Base-by-base conservation (phyloP, 2,329 filamentous ascomycete genomes). In the Falciphora oryzae region DNA sequence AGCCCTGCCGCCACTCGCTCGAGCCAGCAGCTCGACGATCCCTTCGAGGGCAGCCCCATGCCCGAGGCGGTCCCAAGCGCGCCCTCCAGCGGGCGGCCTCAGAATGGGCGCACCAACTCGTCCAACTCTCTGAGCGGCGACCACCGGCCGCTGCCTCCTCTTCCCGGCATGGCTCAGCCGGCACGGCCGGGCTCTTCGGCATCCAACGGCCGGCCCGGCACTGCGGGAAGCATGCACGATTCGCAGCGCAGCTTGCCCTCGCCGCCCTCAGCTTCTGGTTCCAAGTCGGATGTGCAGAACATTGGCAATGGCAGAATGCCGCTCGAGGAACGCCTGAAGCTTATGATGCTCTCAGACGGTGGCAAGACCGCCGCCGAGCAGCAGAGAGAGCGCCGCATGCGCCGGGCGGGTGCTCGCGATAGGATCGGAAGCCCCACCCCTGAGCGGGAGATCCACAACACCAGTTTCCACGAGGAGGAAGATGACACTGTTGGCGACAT, bases 281-380 rank as follows among this genome's bases (percentile, higher is more conserved):
- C 85, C 71, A 96, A 93, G 75, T 83, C 88, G 4, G 93, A 97
- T 66, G 87, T 93, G 38, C 85, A 91, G 65, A 90, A 85, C 70
- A 89, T 95, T 73, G 87, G 87, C 63, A 88, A 88, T 67, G 83
- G 84, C 65, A 90, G 87, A 67, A 92, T 97, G 87, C 86, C 92
- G 0, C 81, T 97, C 3, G 92, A 97, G 73, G 93, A 97, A 73
- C 85, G 93, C 59, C 80, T 97, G 63, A 89, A 89, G 72, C 83
- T 96, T 61, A 95, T 97, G 91, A 93, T 94, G 88, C 84, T 93
- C 59, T 91, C 91, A 25, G 85, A 90, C 64, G 87, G 89, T 65
- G 79, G 79, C 62, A 87, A 87, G 74, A 80, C 82, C 2, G 85
- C 86, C 50, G 85, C 84, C 3, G 86, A 89, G 73, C 83, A 85